Percentiles rank a stretch among this genome's conserved stretches.
Evolutionary conservation across 257 asterid species (phyloP).

Genomic region (Primulina eburnea): DNA sequence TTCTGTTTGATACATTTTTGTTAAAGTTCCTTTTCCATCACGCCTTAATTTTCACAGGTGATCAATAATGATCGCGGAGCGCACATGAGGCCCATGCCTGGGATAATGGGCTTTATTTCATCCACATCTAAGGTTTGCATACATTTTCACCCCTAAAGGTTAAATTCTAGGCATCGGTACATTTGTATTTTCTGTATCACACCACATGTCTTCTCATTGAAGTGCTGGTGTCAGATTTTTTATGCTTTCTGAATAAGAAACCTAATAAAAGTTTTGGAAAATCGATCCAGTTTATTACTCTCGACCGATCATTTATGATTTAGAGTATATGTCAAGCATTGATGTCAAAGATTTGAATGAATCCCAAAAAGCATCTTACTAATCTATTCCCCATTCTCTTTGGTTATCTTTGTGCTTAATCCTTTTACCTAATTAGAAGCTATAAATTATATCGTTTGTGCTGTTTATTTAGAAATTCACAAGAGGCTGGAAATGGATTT

Average conservation of each 20-base stretch:
- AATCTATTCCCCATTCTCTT: background rate
- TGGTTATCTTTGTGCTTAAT: background rate
- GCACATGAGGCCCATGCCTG: conserved; percentile 94
- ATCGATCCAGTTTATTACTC: background rate
- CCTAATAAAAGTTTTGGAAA: background rate
- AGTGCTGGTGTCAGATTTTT: too few species aligned
- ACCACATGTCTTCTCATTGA: background rate
- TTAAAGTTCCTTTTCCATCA: conserved; percentile 3
- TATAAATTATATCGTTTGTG: background rate
- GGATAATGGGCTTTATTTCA: conserved; percentile 69
- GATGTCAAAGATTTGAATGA: too few species aligned
- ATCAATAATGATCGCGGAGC: conserved; percentile 86
- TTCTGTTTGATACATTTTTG: conserved; percentile 13
- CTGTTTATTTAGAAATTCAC: too few species aligned
- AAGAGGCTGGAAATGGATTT: too few species aligned
- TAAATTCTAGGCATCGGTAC: background rate
- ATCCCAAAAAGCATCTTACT: background rate
- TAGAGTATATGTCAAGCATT: conserved; percentile 2
- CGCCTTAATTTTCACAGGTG: conserved; percentile 51
- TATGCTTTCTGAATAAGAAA: too few species aligned
- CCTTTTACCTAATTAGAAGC: conserved; percentile 5
- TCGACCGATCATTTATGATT: background rate
- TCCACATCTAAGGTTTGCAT: conserved; percentile 60
- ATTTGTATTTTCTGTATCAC: background rate
- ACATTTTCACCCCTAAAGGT: background rate